phyloP scores from a whole-genome alignment of 1,284 basidiomycete species.

The Ceratobasidium sp. region DNA sequence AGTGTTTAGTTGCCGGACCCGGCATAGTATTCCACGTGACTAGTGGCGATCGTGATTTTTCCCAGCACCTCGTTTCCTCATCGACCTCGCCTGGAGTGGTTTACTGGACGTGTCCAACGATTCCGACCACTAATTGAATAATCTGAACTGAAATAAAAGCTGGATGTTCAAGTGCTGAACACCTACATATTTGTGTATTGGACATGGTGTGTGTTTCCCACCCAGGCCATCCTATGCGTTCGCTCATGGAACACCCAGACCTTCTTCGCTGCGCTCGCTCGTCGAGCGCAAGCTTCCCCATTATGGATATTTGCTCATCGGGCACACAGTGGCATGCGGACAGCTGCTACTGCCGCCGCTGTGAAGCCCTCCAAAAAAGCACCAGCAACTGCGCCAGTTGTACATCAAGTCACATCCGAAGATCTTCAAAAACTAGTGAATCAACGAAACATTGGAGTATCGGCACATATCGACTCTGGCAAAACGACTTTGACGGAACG shows the following conservation, averaged over 20 bases:
- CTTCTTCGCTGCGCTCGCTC: constrained; percentile 31
- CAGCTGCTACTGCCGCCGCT: constrained; percentile 41
- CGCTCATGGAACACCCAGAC: constrained; percentile 1
- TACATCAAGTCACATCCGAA: constrained; percentile 39
- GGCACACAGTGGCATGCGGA: neutral
- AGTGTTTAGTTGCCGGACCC: no score
- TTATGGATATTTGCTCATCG: neutral
- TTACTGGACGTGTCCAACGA: no score
- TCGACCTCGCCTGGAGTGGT: neutral
- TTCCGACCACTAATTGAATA: neutral
- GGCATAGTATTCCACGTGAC: no score
- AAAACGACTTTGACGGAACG: constrained; percentile 99
- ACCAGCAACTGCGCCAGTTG: constrained; percentile 6
- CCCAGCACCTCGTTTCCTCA: neutral
- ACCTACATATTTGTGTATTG: neutral
- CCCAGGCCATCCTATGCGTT: no score
- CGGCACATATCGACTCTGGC: constrained; percentile 95
- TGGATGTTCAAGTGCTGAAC: constrained; percentile 24
- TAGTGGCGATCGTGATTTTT: neutral
- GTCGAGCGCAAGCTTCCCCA: constrained; percentile 21
- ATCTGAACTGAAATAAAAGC: neutral
- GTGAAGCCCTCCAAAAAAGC: constrained; percentile 24
- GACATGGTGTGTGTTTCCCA: constrained; percentile 1
- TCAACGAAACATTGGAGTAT: constrained; percentile 85
- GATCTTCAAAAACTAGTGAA: constrained; percentile 68